These are phyloP conservation scores for Nemania diffusa DNA, from an alignment of 2,329 filamentous ascomycete genomes.

Conservation along the genomic window DNA sequence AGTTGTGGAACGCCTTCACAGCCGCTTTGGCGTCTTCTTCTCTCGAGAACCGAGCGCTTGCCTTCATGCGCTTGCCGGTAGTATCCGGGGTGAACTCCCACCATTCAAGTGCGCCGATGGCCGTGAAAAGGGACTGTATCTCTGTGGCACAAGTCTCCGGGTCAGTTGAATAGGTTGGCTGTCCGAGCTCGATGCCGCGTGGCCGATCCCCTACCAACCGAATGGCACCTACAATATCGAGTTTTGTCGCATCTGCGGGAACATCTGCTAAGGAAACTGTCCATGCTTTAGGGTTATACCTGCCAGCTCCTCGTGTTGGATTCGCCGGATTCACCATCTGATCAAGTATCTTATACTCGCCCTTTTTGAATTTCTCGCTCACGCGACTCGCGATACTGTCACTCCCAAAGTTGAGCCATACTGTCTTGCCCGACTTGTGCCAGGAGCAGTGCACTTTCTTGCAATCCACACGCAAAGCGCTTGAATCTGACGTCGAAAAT, in stretches of 20 bases:
- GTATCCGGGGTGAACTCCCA: conserved; percentile 46
- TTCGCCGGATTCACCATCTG: conserved; percentile 29
- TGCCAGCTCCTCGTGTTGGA: conserved; percentile 10
- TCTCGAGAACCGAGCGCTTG: conserved; percentile 52
- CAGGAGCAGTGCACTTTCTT: conserved; percentile 52
- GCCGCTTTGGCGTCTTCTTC: conserved; percentile 53
- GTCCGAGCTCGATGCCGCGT: conserved; percentile 35
- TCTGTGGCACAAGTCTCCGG: conserved; percentile 35
- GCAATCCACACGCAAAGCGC: conserved; percentile 49
- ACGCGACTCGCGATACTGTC: conserved; percentile 39
- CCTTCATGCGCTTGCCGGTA: conserved; percentile 52
- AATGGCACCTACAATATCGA: conserved; percentile 40
- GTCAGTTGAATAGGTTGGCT: conserved; percentile 43
- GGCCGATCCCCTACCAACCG: conserved; percentile 30
- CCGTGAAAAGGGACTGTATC: conserved; percentile 47
- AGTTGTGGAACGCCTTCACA: conserved; percentile 47
- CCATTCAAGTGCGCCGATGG: conserved; percentile 50
- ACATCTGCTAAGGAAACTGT: conserved; percentile 45
- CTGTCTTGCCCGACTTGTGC: conserved; percentile 48
- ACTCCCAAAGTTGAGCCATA: conserved; percentile 47
- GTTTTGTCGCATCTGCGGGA: conserved; percentile 29
- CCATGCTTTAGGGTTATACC: conserved; percentile 35
- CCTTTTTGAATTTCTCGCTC: conserved; percentile 36
- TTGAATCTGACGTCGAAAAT: conserved; percentile 42
- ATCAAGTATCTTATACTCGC: conserved; percentile 42